phyloP scores from a whole-genome alignment of 2,329 filamentous ascomycete species.

The Cladosporium sp. region DNA sequence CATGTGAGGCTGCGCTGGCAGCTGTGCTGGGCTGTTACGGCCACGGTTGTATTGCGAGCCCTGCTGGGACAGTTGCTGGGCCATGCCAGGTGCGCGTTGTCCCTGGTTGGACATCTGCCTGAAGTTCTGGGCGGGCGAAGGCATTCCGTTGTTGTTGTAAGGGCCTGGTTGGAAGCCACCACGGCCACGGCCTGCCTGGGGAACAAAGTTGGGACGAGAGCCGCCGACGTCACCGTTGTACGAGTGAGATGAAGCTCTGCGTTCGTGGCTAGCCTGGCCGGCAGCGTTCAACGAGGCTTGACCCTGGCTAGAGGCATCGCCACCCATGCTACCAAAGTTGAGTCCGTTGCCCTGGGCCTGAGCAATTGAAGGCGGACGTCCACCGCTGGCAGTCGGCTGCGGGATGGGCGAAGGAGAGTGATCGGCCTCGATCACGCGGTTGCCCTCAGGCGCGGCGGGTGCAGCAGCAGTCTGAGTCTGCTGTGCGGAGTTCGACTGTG shows the following conservation, averaged over 20 bases:
- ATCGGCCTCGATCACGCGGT: conserved; percentile 75
- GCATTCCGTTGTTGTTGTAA: conserved; percentile 48
- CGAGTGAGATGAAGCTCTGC: conserved; percentile 82
- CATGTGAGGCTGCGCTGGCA: conserved; percentile 63
- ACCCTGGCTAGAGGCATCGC: conserved; percentile 45
- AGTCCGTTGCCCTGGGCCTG: conserved; percentile 68
- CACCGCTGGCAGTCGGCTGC: conserved; percentile 78
- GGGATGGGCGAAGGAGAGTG: conserved; percentile 92
- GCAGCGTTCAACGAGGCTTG: conserved; percentile 11
- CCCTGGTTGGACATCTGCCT: conserved; percentile 47
- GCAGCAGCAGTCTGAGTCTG: conserved; percentile 57
- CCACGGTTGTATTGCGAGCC: conserved; percentile 43
- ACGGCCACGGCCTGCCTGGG: conserved; percentile 43
- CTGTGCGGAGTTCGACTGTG: conserved; percentile 63
- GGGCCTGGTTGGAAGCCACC: conserved; percentile 49
- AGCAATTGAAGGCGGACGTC: conserved; percentile 70
- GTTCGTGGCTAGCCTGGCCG: conserved; percentile 63
- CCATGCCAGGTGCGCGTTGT: conserved; percentile 49
- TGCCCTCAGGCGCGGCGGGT: conserved; percentile 55
- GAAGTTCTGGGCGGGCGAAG: conserved; percentile 52
- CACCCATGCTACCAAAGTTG: conserved; percentile 76
- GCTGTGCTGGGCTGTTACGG: conserved; percentile 58
- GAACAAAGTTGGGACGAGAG: conserved; percentile 23
- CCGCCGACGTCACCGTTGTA: conserved; percentile 66
- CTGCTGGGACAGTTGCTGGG: conserved; percentile 37